Evolutionary conservation across 331 rosid genomes (phyloP).

Genomic region (Stylosanthes scabra): DNA sequence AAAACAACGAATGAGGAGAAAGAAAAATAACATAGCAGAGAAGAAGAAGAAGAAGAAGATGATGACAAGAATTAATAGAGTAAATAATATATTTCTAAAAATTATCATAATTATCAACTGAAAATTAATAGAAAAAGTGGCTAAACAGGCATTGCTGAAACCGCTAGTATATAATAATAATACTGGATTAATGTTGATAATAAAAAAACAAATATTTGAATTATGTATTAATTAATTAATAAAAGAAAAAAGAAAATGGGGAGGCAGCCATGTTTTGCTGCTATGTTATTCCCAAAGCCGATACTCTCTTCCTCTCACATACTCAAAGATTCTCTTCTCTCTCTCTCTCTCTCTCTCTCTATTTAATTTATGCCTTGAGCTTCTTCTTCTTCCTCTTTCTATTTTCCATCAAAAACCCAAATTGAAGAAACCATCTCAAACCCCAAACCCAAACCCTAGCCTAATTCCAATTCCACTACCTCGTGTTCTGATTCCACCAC

Average conservation of each 20-base stretch:
- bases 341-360: constrained; percentile 16
- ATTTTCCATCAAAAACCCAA: background rate
- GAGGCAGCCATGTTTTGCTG: constrained; percentile 34
- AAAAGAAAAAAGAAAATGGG: background rate
- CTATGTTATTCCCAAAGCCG: constrained; percentile 55
- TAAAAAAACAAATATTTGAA: no score
- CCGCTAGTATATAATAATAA: no score
- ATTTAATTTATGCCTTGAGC: background rate
- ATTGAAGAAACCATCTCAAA: background rate
- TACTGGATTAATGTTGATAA: no score
- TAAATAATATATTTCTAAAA: no score
- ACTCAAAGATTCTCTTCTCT: constrained; percentile 15
- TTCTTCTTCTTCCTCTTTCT: background rate
- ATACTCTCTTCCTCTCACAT: constrained; percentile 38
- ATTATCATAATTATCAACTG: no score
- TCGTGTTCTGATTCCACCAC: background rate
- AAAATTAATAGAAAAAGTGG: no score
- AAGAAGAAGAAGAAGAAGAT: no score
- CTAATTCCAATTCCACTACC: background rate
- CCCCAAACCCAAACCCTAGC: constrained; percentile 18
- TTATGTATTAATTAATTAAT: no score
- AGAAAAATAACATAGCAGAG: no score
- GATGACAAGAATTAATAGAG: no score
- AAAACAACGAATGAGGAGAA: no score
- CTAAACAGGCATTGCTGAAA: no score